Evolutionary conservation across 2,329 filamentous ascomycete genomes (phyloP).

Genomic region (Amauroascus verrucosus): DNA sequence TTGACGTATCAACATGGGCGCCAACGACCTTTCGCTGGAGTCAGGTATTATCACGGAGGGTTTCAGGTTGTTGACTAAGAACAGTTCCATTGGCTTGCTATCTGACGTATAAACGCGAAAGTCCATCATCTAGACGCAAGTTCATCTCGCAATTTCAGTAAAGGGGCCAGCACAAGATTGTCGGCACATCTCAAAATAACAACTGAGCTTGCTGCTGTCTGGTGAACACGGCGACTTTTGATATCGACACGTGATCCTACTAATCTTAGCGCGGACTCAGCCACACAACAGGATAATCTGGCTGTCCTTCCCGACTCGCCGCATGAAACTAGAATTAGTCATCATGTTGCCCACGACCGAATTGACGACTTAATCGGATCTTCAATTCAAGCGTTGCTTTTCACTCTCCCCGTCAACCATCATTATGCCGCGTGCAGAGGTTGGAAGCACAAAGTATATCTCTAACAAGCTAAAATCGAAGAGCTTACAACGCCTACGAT

Average conservation of each 20-base stretch:
- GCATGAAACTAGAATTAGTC: too few species aligned
- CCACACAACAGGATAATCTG: too few species aligned
- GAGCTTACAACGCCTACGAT: conserved; percentile 65
- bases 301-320: too few species aligned
- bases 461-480: conserved; percentile 78
- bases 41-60: background rate
- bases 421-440: conserved; percentile 79
- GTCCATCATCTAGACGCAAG: background rate
- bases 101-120: background rate
- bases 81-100: background rate
- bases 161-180: too few species aligned
- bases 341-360: background rate
- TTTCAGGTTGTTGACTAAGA: background rate
- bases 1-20: too few species aligned
- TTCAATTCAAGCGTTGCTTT: background rate
- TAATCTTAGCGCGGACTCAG: background rate
- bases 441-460: conserved; percentile 81
- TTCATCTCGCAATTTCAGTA: background rate
- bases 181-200: too few species aligned
- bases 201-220: background rate
- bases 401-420: background rate
- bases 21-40: too few species aligned
- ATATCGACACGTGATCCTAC: background rate
- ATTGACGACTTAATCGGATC: background rate
- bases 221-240: background rate